A percentile compares a stretch with the other conserved stretches of the same genome.
These are phyloP conservation scores for Cerrena zonata DNA, from an alignment of 1,284 basidiomycete genomes.

Conservation along the genomic window DNA sequence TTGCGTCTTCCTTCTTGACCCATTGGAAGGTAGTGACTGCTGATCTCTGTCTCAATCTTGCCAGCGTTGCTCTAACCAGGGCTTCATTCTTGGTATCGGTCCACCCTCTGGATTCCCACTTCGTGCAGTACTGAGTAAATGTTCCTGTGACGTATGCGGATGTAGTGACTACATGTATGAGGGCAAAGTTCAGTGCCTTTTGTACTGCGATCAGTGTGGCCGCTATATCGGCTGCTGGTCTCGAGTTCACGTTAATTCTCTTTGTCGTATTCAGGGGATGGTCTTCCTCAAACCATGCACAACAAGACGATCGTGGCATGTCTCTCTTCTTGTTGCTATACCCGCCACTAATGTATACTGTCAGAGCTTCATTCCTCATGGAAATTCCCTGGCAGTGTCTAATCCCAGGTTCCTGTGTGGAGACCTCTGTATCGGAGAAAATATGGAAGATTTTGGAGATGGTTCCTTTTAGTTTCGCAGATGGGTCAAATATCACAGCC, in stretches of 20 bases:
- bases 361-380: slow-evolving; percentile 6
- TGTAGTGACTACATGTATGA: too few species aligned
- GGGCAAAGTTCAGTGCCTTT: too few species aligned
- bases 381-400: not conserved
- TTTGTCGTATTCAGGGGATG: not conserved
- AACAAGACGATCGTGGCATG: slow-evolving; percentile 2
- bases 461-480: too few species aligned
- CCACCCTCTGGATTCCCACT: slow-evolving; percentile 14
- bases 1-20: too few species aligned
- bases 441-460: too few species aligned
- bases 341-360: too few species aligned
- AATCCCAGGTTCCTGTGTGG: not conserved
- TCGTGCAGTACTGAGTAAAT: slow-evolving; percentile 9
- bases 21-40: slow-evolving; percentile 13
- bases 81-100: slow-evolving; percentile 7
- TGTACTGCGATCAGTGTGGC: too few species aligned
- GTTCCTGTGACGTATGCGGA: slow-evolving; percentile 9
- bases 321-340: slow-evolving; percentile 3
- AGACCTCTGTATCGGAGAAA: too few species aligned
- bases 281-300: slow-evolving; percentile 6
- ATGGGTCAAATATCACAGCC: too few species aligned
- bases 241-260: not conserved
- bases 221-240: not conserved
- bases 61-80: not conserved
- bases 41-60: not conserved